phyloP scores from a whole-genome alignment of 192 early-diverging fungal genomes.

The Backusella morwellensis region DNA sequence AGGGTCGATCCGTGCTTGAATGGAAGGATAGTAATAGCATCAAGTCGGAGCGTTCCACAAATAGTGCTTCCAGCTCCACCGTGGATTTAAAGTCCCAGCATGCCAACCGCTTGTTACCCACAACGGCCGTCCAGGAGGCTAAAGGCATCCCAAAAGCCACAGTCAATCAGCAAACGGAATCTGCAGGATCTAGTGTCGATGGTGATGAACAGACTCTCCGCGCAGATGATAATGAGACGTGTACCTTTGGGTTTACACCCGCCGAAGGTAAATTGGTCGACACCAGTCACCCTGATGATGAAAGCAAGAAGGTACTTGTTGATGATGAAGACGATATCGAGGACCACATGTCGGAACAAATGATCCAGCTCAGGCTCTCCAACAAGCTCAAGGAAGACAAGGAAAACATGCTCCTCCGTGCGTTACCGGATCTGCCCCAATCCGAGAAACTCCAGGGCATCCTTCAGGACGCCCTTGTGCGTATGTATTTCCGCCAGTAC shows the following conservation, averaged over 20 bases:
- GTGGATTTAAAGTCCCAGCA: neutral
- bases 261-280: neutral
- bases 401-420: neutral
- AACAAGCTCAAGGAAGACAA: neutral
- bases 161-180: neutral
- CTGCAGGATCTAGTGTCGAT: neutral
- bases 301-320: neutral
- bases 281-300: neutral
- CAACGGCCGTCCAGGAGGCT: neutral
- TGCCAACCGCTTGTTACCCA: neutral
- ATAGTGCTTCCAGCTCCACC: neutral
- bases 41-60: neutral
- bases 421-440: neutral
- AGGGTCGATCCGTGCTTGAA: neutral
- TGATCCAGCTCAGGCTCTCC: neutral
- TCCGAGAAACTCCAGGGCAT: conserved; percentile 54
- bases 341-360: neutral
- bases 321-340: neutral
- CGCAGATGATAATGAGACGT: neutral
- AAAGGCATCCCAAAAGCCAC: neutral
- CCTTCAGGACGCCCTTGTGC: conserved; percentile 45
- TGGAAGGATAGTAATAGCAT: neutral
- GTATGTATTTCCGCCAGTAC: conserved; percentile 57
- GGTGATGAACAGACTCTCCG: neutral
- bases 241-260: neutral